Evolutionary conservation across 352 stramenopile genomes (phyloP), one percentile per base, ranked within the genome.

Genomic region (Phytopythium helicoides): DNA sequence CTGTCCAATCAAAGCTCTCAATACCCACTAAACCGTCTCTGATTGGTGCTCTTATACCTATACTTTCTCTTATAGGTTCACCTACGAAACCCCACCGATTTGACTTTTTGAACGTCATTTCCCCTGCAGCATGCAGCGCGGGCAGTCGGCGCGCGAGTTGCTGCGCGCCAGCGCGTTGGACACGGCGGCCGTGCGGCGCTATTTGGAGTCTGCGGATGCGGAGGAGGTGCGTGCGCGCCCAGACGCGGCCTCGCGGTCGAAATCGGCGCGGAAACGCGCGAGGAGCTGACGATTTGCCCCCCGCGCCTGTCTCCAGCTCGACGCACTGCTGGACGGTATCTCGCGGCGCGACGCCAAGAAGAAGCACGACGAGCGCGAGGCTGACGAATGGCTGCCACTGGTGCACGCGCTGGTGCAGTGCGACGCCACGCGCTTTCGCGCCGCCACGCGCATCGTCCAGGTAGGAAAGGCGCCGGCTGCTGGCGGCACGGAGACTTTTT

Each of bases 311-410:
- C 18, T 19, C 18, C 50, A 92, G 80, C 64, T 93, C 25, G 63
- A 85, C 45, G 65, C 57, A 0, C 61, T 93, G 39, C 52, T 93
- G 38, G 77, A 88, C 39, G 61, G 68, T 18, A 84, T 91, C 44
- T 56, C 68, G 0, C 61, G 63, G 36, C 60, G 63, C 46, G 64
- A 82, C 40, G 47, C 34, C 26, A 78, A 72, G 54, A 81, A 82
- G 47, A 73, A 66, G 51, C 56, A n/a, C 26, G 46, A 31, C 3
- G 61, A 59, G 19, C 48, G 66, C 0, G 58, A 73, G 40, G 52
- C 66, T 21, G 66, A 81, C 25, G 73, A 92, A 40, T 92, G 81
- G 79, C 56, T 77, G 19, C 73, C 79, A 15, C 62, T 92, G 6
- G 64, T 89, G 25, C 68, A 82, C 34, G 48, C 88, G 28, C 59